phyloP scores from a whole-genome alignment of 2,329 filamentous ascomycete species.

The Hymenoscyphus infarciens region DNA sequence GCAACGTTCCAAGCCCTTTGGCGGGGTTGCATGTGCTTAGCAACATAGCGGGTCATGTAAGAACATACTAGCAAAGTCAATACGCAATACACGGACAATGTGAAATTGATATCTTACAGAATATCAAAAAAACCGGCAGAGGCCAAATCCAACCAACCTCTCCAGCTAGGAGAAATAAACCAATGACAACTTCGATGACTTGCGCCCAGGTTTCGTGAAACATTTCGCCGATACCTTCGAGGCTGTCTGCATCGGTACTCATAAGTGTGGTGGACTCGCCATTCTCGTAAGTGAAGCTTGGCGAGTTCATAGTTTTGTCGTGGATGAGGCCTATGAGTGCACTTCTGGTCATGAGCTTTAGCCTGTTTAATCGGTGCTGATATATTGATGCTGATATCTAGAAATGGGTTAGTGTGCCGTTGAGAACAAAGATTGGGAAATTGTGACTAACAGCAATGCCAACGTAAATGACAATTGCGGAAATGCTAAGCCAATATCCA shows the following conservation, averaged over 20 bases:
- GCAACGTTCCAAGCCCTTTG: slow-evolving; percentile 27
- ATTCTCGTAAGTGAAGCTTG: slow-evolving; percentile 30
- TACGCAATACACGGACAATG: neutral
- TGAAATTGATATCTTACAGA: slow-evolving; percentile 33
- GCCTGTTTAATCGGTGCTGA: neutral
- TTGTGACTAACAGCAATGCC: slow-evolving; percentile 2
- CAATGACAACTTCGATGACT: slow-evolving; percentile 40
- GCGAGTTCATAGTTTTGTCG: slow-evolving; percentile 31
- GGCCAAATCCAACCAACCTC: slow-evolving; percentile 43
- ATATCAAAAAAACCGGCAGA: slow-evolving; percentile 40
- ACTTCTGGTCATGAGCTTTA: slow-evolving; percentile 3
- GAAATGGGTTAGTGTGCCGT: neutral
- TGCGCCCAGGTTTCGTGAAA: slow-evolving; percentile 44
- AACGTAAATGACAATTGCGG: neutral
- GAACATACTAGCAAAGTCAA: neutral
- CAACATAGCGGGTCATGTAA: slow-evolving; percentile 8
- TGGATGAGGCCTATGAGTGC: slow-evolving; percentile 34
- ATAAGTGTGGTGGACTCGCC: slow-evolving; percentile 39
- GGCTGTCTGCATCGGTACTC: slow-evolving; percentile 40
- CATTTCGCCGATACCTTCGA: slow-evolving; percentile 36
- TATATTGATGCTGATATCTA: slow-evolving; percentile 3
- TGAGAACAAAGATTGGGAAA: neutral
- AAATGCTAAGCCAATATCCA: slow-evolving; percentile 2
- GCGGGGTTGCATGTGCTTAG: slow-evolving; percentile 15
- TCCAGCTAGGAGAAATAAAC: slow-evolving; percentile 37